Percentiles rank a stretch among this genome's conserved stretches.
Evolutionary conservation across 2,329 filamentous ascomycete genomes (phyloP).

Genomic region (Botrytis elliptica): DNA sequence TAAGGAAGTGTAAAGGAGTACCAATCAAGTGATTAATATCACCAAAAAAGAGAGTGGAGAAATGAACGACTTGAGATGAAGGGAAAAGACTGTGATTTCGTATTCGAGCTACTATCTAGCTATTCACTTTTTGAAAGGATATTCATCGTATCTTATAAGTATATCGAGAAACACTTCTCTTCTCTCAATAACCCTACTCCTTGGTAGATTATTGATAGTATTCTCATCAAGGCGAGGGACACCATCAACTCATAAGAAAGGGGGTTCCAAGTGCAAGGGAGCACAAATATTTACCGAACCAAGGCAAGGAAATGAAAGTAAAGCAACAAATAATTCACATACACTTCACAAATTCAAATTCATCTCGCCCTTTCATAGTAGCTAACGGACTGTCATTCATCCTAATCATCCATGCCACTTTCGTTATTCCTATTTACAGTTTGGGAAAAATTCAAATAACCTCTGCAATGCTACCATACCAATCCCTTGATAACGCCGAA

Average conservation of each 20-base stretch:
- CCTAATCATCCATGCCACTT: slow-evolving; percentile 27
- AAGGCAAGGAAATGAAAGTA: slow-evolving; percentile 7
- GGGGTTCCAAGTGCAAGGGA: slow-evolving; percentile 11
- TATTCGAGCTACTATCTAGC: neutral
- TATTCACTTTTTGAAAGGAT: neutral
- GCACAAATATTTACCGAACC: neutral
- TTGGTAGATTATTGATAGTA: neutral
- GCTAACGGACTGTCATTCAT: slow-evolving; percentile 25
- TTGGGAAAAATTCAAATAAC: slow-evolving; percentile 26
- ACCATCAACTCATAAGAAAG: neutral
- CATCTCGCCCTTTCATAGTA: slow-evolving; percentile 9
- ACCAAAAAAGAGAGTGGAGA: neutral
- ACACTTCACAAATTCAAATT: slow-evolving; percentile 7
- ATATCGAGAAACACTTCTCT: neutral
- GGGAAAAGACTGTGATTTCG: neutral
- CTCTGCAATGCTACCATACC: slow-evolving; percentile 19
- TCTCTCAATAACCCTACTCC: neutral
- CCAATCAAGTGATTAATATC: neutral
- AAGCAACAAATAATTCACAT: slow-evolving; percentile 8
- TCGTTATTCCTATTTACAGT: slow-evolving; percentile 33
- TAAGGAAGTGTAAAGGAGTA: too few relatives aligned
- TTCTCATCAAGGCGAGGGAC: slow-evolving; percentile 13
- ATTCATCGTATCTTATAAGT: slow-evolving; percentile 17
- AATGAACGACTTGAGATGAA: slow-evolving; percentile 1
- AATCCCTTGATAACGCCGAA: slow-evolving; percentile 27